Evolutionary conservation across 176 grass and related monocot species (phyloP).

Genomic region (Phragmites australis): DNA sequence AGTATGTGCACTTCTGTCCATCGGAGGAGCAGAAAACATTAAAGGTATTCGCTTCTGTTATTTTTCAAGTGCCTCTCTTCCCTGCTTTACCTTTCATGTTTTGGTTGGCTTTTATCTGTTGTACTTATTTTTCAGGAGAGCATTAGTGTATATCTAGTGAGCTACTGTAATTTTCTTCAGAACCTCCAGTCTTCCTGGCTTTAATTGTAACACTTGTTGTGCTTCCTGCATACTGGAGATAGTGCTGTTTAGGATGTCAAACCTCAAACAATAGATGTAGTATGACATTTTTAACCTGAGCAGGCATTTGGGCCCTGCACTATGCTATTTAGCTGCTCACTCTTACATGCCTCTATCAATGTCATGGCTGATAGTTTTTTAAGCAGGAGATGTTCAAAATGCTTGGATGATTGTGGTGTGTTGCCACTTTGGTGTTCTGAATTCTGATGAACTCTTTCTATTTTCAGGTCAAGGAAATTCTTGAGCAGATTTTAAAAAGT

Average conservation of each 20-base stretch:
- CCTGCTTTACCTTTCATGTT: neutral
- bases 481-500: constrained; percentile 42
- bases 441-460: neutral
- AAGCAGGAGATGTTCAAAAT: constrained; percentile 2
- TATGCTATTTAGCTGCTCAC: neutral
- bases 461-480: constrained; percentile 76
- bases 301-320: neutral
- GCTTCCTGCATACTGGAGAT: constrained; percentile 2
- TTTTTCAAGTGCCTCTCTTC: neutral
- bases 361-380: constrained; percentile 20
- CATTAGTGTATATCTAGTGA: neutral
- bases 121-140: neutral
- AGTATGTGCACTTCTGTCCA: constrained; percentile 52
- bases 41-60: constrained; percentile 50
- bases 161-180: neutral
- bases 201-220: constrained; percentile 2
- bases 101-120: neutral
- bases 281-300: neutral
- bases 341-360: neutral
- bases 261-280: neutral
- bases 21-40: constrained; percentile 48
- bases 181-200: neutral
- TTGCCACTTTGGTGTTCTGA: constrained; percentile 9
- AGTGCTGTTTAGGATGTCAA: neutral
- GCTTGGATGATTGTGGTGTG: neutral